phyloP scores from a whole-genome alignment of 2,329 filamentous ascomycete species.

The Alternaria postmessia region DNA sequence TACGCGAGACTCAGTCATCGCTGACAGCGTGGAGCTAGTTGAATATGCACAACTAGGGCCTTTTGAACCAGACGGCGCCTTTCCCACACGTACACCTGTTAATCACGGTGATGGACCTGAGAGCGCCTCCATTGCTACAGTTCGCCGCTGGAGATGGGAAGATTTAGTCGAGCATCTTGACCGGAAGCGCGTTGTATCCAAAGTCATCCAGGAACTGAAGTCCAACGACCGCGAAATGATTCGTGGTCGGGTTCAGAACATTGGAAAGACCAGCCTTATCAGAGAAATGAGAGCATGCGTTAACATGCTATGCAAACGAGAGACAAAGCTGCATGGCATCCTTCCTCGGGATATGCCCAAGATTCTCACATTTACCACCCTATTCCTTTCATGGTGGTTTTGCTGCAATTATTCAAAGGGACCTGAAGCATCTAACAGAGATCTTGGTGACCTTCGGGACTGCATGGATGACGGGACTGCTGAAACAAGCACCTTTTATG shows the following conservation, averaged over 20 bases:
- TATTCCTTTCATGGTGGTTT: constrained; percentile 50
- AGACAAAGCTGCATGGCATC: constrained; percentile 36
- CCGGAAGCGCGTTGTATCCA: constrained; percentile 56
- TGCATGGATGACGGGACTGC: constrained; percentile 19
- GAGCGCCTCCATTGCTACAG: constrained; percentile 35
- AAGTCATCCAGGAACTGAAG: constrained; percentile 48
- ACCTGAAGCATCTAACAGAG: constrained; percentile 9
- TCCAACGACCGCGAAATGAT: constrained; percentile 31
- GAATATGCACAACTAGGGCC: neutral
- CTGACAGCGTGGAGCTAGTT: constrained; percentile 14
- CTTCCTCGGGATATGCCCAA: constrained; percentile 35
- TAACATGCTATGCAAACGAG: constrained; percentile 28
- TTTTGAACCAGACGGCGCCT: neutral
- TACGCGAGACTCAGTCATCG: constrained; percentile 7
- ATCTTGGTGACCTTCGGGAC: constrained; percentile 28
- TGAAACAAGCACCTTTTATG: constrained; percentile 33
- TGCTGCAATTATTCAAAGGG: constrained; percentile 29
- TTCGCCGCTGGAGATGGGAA: constrained; percentile 45
- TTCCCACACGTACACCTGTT: neutral
- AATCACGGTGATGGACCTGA: constrained; percentile 30
- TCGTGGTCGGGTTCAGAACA: constrained; percentile 25
- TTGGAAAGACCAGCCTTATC: constrained; percentile 30
- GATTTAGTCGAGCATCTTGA: constrained; percentile 51
- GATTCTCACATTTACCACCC: constrained; percentile 33
- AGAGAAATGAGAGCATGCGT: constrained; percentile 38